Evolutionary conservation across 129 eudicot species (phyloP).

Genomic region (Ambrosia artemisiifolia): DNA sequence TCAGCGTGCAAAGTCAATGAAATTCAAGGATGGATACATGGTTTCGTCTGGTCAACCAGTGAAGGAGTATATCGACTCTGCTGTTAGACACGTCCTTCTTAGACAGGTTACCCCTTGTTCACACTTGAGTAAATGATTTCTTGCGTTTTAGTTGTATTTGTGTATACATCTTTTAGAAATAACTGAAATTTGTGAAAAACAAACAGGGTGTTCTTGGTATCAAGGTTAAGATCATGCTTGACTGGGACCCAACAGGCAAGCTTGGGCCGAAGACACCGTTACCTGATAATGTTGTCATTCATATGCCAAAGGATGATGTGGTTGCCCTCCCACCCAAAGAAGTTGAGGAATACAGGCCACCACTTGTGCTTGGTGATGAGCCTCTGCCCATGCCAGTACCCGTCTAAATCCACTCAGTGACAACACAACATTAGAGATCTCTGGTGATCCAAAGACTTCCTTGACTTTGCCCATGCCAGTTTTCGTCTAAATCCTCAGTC

Average conservation of each 20-base stretch:
- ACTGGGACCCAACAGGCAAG: constrained; percentile 60
- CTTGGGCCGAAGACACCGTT: constrained; percentile 62
- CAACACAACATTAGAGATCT: constrained; percentile 1
- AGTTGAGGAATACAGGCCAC: constrained; percentile 36
- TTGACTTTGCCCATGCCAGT: constrained; percentile 13
- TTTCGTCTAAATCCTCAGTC: neutral
- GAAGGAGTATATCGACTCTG: no score
- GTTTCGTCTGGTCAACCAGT: no score
- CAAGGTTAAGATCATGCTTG: constrained; percentile 64
- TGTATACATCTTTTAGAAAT: no score
- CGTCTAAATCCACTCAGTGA: neutral
- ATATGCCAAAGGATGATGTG: constrained; percentile 46
- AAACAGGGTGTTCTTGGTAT: constrained; percentile 67
- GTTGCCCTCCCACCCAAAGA: constrained; percentile 31
- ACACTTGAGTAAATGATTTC: no score
- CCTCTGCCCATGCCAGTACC: constrained; percentile 26
- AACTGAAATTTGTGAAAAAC: neutral
- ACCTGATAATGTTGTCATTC: constrained; percentile 52
- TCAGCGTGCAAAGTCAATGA: no score
- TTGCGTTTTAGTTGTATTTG: no score
- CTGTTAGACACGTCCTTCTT: constrained; percentile 56
- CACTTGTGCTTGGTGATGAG: constrained; percentile 28
- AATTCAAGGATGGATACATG: no score
- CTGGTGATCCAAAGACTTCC: neutral
- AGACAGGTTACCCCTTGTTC: neutral